Conservation (phyloP, 495 filamentous ascomycete species). For the Saxispiralis lemnorum region DNA sequence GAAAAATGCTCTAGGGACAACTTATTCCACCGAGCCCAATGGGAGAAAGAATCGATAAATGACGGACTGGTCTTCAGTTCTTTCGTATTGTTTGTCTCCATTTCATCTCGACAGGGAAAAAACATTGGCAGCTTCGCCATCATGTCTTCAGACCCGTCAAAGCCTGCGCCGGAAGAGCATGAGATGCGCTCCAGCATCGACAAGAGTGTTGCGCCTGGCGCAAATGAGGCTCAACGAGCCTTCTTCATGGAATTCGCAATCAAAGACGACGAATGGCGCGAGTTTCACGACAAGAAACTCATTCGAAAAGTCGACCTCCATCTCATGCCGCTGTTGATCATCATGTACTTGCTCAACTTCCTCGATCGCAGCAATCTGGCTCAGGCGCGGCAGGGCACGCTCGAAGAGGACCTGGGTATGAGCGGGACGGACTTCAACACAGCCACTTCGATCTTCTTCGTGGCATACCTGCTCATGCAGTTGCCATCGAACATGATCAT, state of each 20-base stretch:
- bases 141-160: too few relatives aligned
- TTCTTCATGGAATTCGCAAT: neutral
- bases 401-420: slow-evolving; percentile 1
- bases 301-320: slow-evolving; percentile 47
- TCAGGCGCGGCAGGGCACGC: neutral
- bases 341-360: slow-evolving; percentile 7
- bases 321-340: slow-evolving; percentile 42
- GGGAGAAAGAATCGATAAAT: too few relatives aligned
- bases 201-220: too few relatives aligned
- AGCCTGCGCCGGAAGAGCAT: too few relatives aligned
- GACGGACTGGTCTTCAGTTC: too few relatives aligned
- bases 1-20: too few relatives aligned
- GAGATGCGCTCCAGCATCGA: too few relatives aligned
- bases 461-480: slow-evolving; percentile 3
- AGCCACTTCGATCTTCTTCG: neutral
- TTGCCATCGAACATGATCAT: slow-evolving; percentile 2
- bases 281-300: slow-evolving; percentile 28
- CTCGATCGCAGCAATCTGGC: slow-evolving; percentile 8
- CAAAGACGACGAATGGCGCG: neutral
- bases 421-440: slow-evolving; percentile 3
- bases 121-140: too few relatives aligned
- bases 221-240: neutral
- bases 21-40: too few relatives aligned
- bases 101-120: too few relatives aligned
- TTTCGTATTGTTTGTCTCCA: too few relatives aligned